phyloP scores from a whole-genome alignment of 177 flowering plant species.

The Vitis hybrid region DNA sequence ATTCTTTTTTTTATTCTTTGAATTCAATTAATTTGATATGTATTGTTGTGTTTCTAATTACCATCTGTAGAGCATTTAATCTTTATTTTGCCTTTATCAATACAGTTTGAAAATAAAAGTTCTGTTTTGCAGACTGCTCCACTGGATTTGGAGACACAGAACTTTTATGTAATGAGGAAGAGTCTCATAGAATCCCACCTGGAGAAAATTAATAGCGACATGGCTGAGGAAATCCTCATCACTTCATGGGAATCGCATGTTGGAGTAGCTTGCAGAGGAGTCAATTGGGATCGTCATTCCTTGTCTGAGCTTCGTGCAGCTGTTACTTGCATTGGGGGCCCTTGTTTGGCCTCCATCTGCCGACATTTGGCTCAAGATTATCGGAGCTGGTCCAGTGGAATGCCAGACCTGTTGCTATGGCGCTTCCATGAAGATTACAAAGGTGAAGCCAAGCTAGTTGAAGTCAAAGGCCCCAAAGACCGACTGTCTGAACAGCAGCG shows the following conservation, averaged over 20 bases:
- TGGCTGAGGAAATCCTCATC: constrained; percentile 85
- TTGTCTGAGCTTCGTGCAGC: constrained; percentile 78
- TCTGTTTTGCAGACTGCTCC: constrained; percentile 69
- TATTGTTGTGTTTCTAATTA: no score
- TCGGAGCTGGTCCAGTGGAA: constrained; percentile 89
- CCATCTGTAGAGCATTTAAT: not conserved
- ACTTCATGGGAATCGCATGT: constrained; percentile 73
- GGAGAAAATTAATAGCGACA: constrained; percentile 51
- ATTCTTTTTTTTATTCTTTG: no score
- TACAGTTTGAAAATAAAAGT: not conserved
- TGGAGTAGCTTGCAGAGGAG: constrained; percentile 79
- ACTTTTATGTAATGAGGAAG: constrained; percentile 64
- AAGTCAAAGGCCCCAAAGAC: constrained; percentile 89
- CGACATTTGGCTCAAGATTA: constrained; percentile 87
- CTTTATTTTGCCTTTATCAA: constrained; percentile 2
- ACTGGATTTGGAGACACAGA: constrained; percentile 74
- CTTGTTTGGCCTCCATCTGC: constrained; percentile 72
- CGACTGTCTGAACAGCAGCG: constrained; percentile 92
- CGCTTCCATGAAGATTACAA: constrained; percentile 66
- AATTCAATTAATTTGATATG: no score
- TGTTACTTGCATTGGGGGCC: constrained; percentile 76
- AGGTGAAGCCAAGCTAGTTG: constrained; percentile 95
- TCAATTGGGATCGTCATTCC: constrained; percentile 73
- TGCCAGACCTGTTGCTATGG: constrained; percentile 95
- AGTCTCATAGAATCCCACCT: constrained; percentile 65